Conservation (phyloP, 2,329 filamentous ascomycete species). For the Colletotrichum orbiculare region DNA sequence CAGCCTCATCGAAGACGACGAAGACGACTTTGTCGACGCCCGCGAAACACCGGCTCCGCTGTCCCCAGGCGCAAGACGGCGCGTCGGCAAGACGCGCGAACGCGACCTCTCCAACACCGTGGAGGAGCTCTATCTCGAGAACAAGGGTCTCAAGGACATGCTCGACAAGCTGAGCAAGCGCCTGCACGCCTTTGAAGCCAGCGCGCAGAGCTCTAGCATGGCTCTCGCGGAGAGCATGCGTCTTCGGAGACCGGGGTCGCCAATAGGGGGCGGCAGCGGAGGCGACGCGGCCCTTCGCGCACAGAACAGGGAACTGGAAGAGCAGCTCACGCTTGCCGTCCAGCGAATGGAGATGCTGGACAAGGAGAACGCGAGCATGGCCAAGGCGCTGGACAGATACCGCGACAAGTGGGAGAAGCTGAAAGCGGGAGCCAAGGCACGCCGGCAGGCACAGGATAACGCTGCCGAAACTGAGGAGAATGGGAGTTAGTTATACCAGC, state of each 20-base stretch:
- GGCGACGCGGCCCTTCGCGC: slow-evolving; percentile 53
- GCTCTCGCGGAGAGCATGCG: slow-evolving; percentile 86
- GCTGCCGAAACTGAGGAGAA: slow-evolving; percentile 46
- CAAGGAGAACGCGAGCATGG: slow-evolving; percentile 66
- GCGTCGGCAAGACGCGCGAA: slow-evolving; percentile 54
- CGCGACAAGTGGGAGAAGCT: slow-evolving; percentile 71
- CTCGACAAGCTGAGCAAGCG: slow-evolving; percentile 88
- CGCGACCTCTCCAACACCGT: slow-evolving; percentile 71
- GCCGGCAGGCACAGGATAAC: slow-evolving; percentile 56
- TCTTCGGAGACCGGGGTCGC: slow-evolving; percentile 69
- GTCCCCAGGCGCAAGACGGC: slow-evolving; percentile 54
- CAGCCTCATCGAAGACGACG: slow-evolving; percentile 69
- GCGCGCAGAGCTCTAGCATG: slow-evolving; percentile 87
- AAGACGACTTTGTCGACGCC: slow-evolving; percentile 93
- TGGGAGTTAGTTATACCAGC: neutral
- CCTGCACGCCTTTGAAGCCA: slow-evolving; percentile 93
- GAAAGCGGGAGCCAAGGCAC: slow-evolving; percentile 70
- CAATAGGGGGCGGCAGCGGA: slow-evolving; percentile 43
- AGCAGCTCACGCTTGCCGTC: slow-evolving; percentile 67
- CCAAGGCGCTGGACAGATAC: slow-evolving; percentile 68
- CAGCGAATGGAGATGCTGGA: slow-evolving; percentile 76
- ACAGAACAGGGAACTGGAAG: slow-evolving; percentile 74
- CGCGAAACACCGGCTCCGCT: slow-evolving; percentile 69
- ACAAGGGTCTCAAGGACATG: slow-evolving; percentile 84
- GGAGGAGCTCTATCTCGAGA: slow-evolving; percentile 91